These are phyloP conservation scores for Hygrophoropsis aurantiaca DNA, from an alignment of 768 basidiomycete species.

Conservation along the genomic window DNA sequence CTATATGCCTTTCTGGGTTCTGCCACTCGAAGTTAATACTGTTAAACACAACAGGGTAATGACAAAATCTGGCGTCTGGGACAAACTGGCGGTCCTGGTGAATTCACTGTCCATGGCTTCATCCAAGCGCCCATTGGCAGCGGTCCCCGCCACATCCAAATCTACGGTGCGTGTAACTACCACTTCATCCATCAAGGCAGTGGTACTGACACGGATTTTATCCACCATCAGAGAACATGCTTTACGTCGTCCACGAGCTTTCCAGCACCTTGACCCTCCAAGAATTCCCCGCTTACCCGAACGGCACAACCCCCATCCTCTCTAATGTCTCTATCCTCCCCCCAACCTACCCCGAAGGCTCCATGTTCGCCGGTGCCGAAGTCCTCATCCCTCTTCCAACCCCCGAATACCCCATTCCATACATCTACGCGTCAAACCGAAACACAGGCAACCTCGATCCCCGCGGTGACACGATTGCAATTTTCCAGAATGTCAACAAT, in stretches of 20 bases:
- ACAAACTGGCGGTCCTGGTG: slow-evolving; percentile 38
- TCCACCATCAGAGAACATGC: slow-evolving; percentile 43
- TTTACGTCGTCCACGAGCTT: slow-evolving; percentile 58
- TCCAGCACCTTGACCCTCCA: slow-evolving; percentile 59
- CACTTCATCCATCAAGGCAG: not conserved
- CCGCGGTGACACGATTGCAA: slow-evolving; percentile 63
- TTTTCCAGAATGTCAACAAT: slow-evolving; percentile 48
- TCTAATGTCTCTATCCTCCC: slow-evolving; percentile 50
- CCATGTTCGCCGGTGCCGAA: slow-evolving; percentile 55
- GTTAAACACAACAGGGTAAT: slow-evolving; percentile 44
- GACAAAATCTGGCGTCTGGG: slow-evolving; percentile 71
- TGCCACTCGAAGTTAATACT: not conserved
- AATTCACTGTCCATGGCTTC: slow-evolving; percentile 56
- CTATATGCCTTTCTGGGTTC: slow-evolving; percentile 1
- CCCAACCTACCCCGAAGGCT: slow-evolving; percentile 35
- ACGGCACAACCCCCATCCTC: slow-evolving; percentile 51
- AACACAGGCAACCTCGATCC: slow-evolving; percentile 53
- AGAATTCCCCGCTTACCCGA: slow-evolving; percentile 43
- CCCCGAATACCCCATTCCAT: slow-evolving; percentile 45
- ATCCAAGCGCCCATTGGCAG: slow-evolving; percentile 63
- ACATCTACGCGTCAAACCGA: slow-evolving; percentile 69
- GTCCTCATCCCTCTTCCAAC: slow-evolving; percentile 58
- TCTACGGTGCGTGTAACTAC: slow-evolving; percentile 37
- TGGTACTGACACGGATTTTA: slow-evolving; percentile 1
- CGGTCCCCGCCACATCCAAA: slow-evolving; percentile 56